phyloP scores from a whole-genome alignment of 2,329 filamentous ascomycete genomes.

The Fusarium coicis region DNA sequence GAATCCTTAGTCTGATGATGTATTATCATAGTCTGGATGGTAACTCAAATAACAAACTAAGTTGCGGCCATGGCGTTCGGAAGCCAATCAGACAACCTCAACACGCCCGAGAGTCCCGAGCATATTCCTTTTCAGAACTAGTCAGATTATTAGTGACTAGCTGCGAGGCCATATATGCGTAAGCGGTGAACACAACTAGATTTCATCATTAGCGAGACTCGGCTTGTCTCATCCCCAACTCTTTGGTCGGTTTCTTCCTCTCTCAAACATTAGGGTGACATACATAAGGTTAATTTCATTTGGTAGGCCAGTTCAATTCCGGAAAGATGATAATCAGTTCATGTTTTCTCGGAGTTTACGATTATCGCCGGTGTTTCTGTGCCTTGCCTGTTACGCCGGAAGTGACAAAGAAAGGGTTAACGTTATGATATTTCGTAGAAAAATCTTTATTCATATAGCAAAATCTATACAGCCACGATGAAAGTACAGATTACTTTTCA shows the following conservation, averaged over 20 bases:
- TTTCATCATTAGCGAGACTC: not conserved
- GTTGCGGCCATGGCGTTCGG: rapidly evolving
- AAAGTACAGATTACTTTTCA: too few relatives aligned
- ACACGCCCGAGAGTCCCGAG: not conserved
- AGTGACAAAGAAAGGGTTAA: too few relatives aligned
- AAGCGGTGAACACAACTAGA: not conserved
- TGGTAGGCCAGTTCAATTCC: too few relatives aligned
- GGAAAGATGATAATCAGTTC: not conserved
- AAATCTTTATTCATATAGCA: not conserved
- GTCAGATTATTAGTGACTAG: not conserved
- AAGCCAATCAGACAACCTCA: not conserved
- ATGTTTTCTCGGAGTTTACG: not conserved
- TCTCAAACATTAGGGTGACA: too few relatives aligned
- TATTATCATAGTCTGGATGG: not conserved
- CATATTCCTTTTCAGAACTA: slow-evolving; percentile 1
- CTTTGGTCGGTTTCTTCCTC: not conserved
- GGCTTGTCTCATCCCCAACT: not conserved
- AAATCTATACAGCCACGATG: not conserved
- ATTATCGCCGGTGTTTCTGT: not conserved
- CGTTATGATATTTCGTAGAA: not conserved
- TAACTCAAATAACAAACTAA: not conserved
- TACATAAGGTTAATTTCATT: not conserved
- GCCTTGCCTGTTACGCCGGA: not conserved
- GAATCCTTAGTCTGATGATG: not conserved
- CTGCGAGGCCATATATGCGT: not conserved